A percentile compares a stretch with the other conserved stretches of the same genome.
Conservation (phyloP, 495 filamentous ascomycete species). For the Trichocladium uniseriatum region DNA sequence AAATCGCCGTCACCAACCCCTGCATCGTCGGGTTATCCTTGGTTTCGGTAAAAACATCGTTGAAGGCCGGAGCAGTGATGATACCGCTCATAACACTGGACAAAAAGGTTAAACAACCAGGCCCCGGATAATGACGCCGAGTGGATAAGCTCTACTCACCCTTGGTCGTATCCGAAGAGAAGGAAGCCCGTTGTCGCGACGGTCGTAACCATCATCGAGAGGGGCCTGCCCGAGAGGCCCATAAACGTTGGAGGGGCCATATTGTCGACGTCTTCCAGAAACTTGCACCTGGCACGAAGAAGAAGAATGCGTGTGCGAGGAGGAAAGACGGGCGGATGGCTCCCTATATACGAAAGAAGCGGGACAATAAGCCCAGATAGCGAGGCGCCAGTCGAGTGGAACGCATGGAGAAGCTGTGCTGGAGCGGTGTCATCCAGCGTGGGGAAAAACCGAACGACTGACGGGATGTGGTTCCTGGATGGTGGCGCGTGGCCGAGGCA, state of each 20-base stretch:
- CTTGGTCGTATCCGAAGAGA: constrained; percentile 63
- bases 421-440: constrained; percentile 1
- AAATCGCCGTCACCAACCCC: constrained; percentile 73
- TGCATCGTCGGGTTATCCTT: constrained; percentile 61
- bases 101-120: background rate
- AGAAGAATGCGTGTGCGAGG: background rate
- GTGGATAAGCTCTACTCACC: constrained; percentile 20
- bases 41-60: constrained; percentile 58
- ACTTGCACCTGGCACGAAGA: background rate
- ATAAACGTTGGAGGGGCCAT: constrained; percentile 44
- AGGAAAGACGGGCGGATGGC: background rate
- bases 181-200: constrained; percentile 67
- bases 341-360: background rate
- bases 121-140: background rate
- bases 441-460: background rate
- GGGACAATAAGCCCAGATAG: background rate
- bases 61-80: constrained; percentile 64
- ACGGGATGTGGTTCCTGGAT: background rate
- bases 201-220: constrained; percentile 54
- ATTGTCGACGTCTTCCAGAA: background rate
- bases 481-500: background rate
- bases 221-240: constrained; percentile 55
- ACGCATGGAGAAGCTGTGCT: background rate
- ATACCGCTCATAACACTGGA: constrained; percentile 63
- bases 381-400: background rate